Evolutionary conservation across 2,329 filamentous ascomycete genomes (phyloP).

Genomic region (Botrytis byssoidea): DNA sequence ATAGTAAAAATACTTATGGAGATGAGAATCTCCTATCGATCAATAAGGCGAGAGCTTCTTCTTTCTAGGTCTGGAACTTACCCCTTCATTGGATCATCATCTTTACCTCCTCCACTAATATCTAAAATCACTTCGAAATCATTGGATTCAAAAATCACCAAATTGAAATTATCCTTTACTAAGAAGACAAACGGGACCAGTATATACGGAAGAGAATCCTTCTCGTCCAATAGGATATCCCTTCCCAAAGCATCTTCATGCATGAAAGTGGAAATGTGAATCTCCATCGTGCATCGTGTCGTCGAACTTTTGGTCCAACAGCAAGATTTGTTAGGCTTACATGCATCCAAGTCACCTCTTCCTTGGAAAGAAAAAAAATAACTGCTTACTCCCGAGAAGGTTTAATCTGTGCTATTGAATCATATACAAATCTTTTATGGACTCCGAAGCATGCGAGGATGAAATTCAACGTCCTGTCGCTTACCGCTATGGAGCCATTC

Average conservation of each 20-base stretch:
- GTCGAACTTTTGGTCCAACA: slow-evolving; percentile 19
- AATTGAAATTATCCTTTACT: not conserved
- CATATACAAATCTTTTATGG: not conserved
- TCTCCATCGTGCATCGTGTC: slow-evolving; percentile 20
- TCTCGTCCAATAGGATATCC: slow-evolving; percentile 5
- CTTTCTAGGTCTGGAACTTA: not conserved
- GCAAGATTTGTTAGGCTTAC: slow-evolving; percentile 7
- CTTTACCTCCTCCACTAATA: not conserved
- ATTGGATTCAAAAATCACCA: not conserved
- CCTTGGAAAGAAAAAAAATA: slow-evolving; percentile 13
- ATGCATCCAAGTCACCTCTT: slow-evolving; percentile 11
- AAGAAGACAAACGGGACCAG: not conserved
- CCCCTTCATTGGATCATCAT: slow-evolving; percentile 7
- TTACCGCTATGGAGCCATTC: not conserved
- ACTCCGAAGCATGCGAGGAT: slow-evolving; percentile 10
- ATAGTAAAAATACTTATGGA: not conserved
- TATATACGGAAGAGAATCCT: not conserved
- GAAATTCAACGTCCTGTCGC: not conserved
- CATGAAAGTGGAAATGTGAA: slow-evolving; percentile 3
- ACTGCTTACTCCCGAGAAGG: not conserved
- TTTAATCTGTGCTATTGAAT: slow-evolving; percentile 16
- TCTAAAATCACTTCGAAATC: not conserved
- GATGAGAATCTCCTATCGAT: slow-evolving; percentile 1
- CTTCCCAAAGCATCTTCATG: slow-evolving; percentile 13
- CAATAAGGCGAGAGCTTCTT: slow-evolving; percentile 2